Percentiles rank a stretch among this genome's conserved stretches.
These are phyloP conservation scores for Hypoxylon sp. DNA, from an alignment of 2,329 filamentous ascomycete genomes.

Conservation along the genomic window DNA sequence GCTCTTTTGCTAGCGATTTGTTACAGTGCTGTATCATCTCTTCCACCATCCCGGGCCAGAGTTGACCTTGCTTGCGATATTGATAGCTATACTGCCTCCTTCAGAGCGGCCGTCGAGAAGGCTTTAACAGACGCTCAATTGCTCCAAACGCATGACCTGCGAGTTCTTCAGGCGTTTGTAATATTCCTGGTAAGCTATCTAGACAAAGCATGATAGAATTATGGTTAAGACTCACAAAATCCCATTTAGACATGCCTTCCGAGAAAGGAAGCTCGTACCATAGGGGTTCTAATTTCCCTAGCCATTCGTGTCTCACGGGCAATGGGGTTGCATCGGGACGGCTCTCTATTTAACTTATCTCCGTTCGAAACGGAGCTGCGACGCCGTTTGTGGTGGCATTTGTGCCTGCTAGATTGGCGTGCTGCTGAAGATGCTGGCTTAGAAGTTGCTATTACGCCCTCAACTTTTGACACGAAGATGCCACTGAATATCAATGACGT, in stretches of 20 bases:
- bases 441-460: neutral
- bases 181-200: conserved; percentile 6
- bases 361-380: conserved; percentile 12
- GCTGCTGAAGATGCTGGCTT: conserved; percentile 11
- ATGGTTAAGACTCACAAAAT: neutral
- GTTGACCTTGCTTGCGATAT: neutral
- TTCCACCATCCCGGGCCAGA: neutral
- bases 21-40: conserved; percentile 1
- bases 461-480: conserved; percentile 6
- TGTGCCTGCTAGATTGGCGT: conserved; percentile 13
- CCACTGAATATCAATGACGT: neutral
- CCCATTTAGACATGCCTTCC: conserved; percentile 14
- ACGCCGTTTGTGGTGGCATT: conserved; percentile 7
- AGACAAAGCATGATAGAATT: neutral
- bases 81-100: neutral
- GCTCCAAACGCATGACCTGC: conserved; percentile 4
- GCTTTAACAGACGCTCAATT: conserved; percentile 1
- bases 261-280: conserved; percentile 6
- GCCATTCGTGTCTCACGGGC: conserved; percentile 2
- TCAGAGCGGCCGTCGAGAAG: conserved; percentile 4
- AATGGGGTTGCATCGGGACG: conserved; percentile 15
- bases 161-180: conserved; percentile 9
- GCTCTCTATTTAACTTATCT: neutral
- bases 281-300: neutral
- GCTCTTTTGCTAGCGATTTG: neutral